Percentiles rank a stretch among this genome's conserved stretches.
These are phyloP conservation scores for Dioszegia crocea DNA, from an alignment of 768 basidiomycete genomes.

Conservation along the genomic window DNA sequence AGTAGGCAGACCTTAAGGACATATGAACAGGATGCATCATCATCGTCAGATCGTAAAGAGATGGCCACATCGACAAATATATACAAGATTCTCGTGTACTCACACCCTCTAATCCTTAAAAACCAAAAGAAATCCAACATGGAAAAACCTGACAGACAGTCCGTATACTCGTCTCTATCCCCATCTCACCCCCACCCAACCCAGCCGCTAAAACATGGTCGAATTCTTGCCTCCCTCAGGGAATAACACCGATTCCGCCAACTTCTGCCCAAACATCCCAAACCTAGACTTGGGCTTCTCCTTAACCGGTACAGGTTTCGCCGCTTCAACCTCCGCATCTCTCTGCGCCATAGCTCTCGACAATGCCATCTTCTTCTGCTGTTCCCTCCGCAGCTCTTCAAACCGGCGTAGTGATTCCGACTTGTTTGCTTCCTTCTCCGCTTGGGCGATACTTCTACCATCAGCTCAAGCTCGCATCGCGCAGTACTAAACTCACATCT, in stretches of 20 bases:
- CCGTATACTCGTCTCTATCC: too few relatives aligned
- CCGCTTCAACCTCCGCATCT: constrained; percentile 18
- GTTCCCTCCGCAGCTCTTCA: constrained; percentile 29
- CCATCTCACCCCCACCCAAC: not conserved
- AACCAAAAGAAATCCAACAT: too few relatives aligned
- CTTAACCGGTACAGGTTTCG: constrained; percentile 1
- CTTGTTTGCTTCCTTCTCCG: constrained; percentile 31
- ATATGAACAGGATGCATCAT: too few relatives aligned
- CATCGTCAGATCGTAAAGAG: too few relatives aligned
- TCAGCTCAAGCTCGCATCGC: not conserved
- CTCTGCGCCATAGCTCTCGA: constrained; percentile 26
- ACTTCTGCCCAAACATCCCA: constrained; percentile 31
- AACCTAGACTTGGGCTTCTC: constrained; percentile 24
- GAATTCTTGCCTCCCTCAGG: constrained; percentile 19
- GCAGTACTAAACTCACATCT: constrained; percentile 9
- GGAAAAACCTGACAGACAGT: too few relatives aligned
- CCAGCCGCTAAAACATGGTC: constrained; percentile 17
- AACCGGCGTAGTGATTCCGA: constrained; percentile 28
- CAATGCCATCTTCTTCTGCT: constrained; percentile 21
- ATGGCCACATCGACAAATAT: too few relatives aligned
- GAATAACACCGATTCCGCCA: constrained; percentile 32
- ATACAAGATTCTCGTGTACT: too few relatives aligned
- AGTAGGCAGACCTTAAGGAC: not conserved
- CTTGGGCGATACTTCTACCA: not conserved
- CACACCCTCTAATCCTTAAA: too few relatives aligned